Conservation (phyloP, 1,284 basidiomycete species). For the Ustilago hordei region DNA sequence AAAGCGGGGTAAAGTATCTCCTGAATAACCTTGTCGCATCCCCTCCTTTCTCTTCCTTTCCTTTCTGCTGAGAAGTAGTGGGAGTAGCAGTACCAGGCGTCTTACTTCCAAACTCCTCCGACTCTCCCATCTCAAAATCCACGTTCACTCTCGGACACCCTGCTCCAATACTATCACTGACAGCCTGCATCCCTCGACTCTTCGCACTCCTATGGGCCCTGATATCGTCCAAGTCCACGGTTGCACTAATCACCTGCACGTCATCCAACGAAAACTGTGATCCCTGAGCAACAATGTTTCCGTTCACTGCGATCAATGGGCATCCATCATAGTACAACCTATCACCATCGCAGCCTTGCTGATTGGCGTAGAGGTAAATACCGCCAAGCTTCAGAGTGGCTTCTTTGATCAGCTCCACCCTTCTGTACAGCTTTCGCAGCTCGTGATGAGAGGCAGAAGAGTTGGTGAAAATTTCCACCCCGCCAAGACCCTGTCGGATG, state of each 20-base stretch:
- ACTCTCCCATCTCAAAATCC: slow-evolving; percentile 71
- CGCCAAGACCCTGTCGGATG: slow-evolving; percentile 94
- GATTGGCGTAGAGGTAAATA: slow-evolving; percentile 96
- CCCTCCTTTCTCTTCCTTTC: neutral
- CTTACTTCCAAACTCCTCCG: slow-evolving; percentile 65
- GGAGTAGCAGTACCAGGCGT: slow-evolving; percentile 42
- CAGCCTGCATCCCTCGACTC: slow-evolving; percentile 90
- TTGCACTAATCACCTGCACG: slow-evolving; percentile 94
- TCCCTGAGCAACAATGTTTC: slow-evolving; percentile 90
- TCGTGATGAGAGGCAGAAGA: slow-evolving; percentile 98
- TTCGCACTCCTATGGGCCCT: slow-evolving; percentile 82
- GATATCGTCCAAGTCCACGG: slow-evolving; percentile 93
- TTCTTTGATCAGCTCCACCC: slow-evolving; percentile 95
- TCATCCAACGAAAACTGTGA: slow-evolving; percentile 95
- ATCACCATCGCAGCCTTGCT: slow-evolving; percentile 98
- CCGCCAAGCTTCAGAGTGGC: slow-evolving; percentile 97
- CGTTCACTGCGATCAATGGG: slow-evolving; percentile 94
- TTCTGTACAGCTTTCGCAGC: slow-evolving; percentile 88
- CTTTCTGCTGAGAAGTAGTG: neutral
- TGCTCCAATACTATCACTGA: slow-evolving; percentile 64
- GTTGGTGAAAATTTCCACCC: slow-evolving; percentile 98
- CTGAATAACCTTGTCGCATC: slow-evolving; percentile 29
- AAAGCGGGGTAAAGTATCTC: slow-evolving; percentile 43
- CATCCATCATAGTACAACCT: slow-evolving; percentile 97
- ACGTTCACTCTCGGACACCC: slow-evolving; percentile 76